Evolutionary conservation across 257 asterid genomes (phyloP), one percentile per base, ranked within the genome.

Genomic region (Solanum ossicruentum): DNA sequence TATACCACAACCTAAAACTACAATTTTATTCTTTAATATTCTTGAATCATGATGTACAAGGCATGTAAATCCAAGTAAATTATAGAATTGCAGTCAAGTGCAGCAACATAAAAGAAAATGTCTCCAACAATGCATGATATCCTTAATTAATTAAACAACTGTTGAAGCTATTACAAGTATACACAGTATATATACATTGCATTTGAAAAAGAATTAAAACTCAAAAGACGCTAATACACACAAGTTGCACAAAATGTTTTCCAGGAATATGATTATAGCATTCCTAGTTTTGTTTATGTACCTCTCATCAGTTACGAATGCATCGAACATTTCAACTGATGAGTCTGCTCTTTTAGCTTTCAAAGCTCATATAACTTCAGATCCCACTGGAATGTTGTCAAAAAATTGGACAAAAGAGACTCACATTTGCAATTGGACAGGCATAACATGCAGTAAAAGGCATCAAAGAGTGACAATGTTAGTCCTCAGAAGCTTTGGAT

Each of bases 341-440:
- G 84, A 85, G 49, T 11, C 67, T 36, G 26, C 87, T n/a, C 84
- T 85, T 85, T 73, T 85, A 60, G 70, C 69, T 43, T 85, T 85
- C 52, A 85, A 63, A 52, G 16, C 67, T 18, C 70, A 85, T 4
- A 49, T 85, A 11, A 60, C 80, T 11, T 60, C 56, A 5, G 87
- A 77, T 1, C 84, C 84, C 2, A 6, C 20, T 7, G 8, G 17
- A 75, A 26, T 51, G 0, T 20, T 85, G 70, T 32, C 32, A 0
- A 78, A 49, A 12, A 85, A 85, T 20, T 78, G 87, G 84, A 56
- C 84, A 6, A 41, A 10, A 45, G 36, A 26, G 15, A 55, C 79
- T 45, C 21, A 67, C 7, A 36, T 83, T 65, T 83, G 85, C 58
- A 54, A 66, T 2, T 83, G 80, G 85, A 77, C 8, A 3, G 86